Evolutionary conservation across 495 filamentous ascomycete genomes (phyloP).

Genomic region (Haplographium delicatum): DNA sequence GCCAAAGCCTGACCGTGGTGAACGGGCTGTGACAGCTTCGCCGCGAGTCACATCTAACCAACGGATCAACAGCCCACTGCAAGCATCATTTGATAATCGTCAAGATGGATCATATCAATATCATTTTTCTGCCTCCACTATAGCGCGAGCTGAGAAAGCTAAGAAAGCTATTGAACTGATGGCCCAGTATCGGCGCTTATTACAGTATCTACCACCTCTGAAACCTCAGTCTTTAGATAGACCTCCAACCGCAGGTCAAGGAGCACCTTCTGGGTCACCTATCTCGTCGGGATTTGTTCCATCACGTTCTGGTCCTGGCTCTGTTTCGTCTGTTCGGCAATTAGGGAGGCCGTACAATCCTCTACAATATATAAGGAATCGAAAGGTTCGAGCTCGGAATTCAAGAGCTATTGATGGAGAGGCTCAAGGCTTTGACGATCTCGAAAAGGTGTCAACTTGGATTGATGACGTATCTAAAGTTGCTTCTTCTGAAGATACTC

Average conservation of each 20-base stretch:
- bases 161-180: constrained; percentile 73
- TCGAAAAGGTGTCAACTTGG: constrained; percentile 65
- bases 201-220: constrained; percentile 69
- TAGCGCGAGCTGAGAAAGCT: constrained; percentile 72
- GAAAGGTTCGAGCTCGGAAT: constrained; percentile 71
- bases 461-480: constrained; percentile 59
- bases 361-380: constrained; percentile 80
- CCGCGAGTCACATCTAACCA: constrained; percentile 30
- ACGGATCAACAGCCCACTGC: constrained; percentile 36
- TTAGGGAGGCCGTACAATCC: constrained; percentile 74
- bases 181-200: constrained; percentile 70
- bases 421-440: constrained; percentile 70
- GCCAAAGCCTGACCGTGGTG: constrained; percentile 43
- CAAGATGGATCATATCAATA: constrained; percentile 42
- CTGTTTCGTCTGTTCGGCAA: constrained; percentile 7
- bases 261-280: constrained; percentile 3
- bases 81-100: constrained; percentile 34
- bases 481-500: constrained; percentile 29
- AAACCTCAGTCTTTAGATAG: constrained; percentile 34
- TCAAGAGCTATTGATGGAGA: constrained; percentile 63
- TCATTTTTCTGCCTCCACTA: constrained; percentile 70
- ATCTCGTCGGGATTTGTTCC: not conserved
- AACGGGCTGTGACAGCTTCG: constrained; percentile 13
- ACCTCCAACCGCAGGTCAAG: constrained; percentile 1
- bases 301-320: not conserved